Base-by-base conservation (phyloP, 2,329 filamentous ascomycete genomes). In the Aquanectria penicillioides region DNA sequence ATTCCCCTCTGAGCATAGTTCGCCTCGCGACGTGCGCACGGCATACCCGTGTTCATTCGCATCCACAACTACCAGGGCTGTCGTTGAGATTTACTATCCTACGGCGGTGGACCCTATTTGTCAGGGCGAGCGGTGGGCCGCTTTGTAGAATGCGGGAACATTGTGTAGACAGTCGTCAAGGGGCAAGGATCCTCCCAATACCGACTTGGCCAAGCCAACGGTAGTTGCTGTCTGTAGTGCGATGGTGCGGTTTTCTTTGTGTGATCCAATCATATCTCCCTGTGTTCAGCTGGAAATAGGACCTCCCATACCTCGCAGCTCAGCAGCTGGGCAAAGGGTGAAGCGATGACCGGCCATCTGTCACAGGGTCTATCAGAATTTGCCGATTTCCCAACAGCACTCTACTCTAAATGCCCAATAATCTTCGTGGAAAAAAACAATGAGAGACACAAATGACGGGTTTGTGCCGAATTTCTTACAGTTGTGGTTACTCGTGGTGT, bases 41-140 rank as follows among this genome's bases (percentile, higher is more conserved):
- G 25, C 34, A 34, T 41, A 31, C 9, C 15, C 33, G 15, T 25
- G n/a, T 22, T 28, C 4, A 25, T 20, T 20, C 12, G 41, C 22
- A 20, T 31, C 41, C 41, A 29, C 41, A 46, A 54, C 41, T 37
- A 37, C 41, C 40, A 38, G 46, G 50, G 50, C 41, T n/a, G 31
- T 15, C 15, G 12, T 31, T 37, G 17, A 44, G 31, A 23, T 31
- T 38, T 20, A 33, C 41, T 53, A 12, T 44, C 40, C 25, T 38
- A 46, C 50, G 9, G 23, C 41, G 31, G 20, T 46, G 34, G 50
- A 18, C 50, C 50, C 43, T 54, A 41, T 28, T 38, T 18, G 18
- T 4, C 23, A 54, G 34, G 50, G 26, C 26, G 34, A 33, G 37
- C 31, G 26, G 48, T 46, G 50, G 50, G 23, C 25, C 41, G 23